Base-by-base conservation (phyloP, 495 filamentous ascomycete species). In the Xylaria flabelliformis region DNA sequence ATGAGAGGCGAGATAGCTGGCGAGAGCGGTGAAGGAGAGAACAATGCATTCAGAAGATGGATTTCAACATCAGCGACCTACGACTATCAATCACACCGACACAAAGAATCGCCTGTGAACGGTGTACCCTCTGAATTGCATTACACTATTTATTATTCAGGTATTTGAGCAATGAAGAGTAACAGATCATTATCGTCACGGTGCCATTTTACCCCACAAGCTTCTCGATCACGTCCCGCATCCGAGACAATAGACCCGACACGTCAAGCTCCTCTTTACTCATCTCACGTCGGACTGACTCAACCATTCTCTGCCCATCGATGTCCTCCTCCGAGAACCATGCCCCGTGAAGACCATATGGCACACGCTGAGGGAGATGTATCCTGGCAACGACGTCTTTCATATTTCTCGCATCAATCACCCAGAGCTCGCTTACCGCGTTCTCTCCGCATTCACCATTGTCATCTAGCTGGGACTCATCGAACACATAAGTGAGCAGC, bases 281-380 rank as follows among this genome's bases (percentile, higher is more conserved):
- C 8, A 7, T 64, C 69, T 77, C 75, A 58, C 32, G 66, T 56
- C 77, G 76, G 50, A 73, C n/a, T 15, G 71, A 44, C 15, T 71
- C 64, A 24, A 75, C 68, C 36, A 67, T 56, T 32, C 82, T 79
- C 74, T 88, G 86, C 2, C 71, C 74, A 17, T 67, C 36, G 34
- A 91, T 85, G 72, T 90, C 79, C 67, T 85, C 83, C 77, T 90
- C 87, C 0, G 80, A 75, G 71, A 91, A 91, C 90, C 90, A 92
- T 59, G 83, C 83, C 10, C 90, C 89, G 81, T 92, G 90, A 67
- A 92, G 77, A 0, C 90, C 90, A 74, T 91, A 91, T 24, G 90
- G 90, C 6, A 92, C 90, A 36, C 89, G 76, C 77, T 90, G 89
- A 21, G 90, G 89, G 59, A 92, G 77, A 41, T 76, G 72, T 44